Conservation (phyloP, 805 yeast genomes). For the Teunomyces stri region DNA sequence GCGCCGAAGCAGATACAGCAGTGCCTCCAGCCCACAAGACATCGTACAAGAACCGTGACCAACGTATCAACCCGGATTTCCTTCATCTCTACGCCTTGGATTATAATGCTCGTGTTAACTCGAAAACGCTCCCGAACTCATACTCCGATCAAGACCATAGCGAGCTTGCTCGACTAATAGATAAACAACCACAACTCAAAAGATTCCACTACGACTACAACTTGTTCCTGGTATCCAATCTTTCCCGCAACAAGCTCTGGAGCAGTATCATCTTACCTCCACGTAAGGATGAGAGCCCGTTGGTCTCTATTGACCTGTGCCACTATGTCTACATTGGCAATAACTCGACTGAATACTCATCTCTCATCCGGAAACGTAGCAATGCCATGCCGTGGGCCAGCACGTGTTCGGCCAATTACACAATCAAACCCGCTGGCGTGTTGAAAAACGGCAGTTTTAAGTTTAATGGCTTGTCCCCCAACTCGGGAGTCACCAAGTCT, state of each 20-base stretch:
- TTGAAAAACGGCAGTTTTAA: conserved; percentile 15
- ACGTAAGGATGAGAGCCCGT: conserved; percentile 39
- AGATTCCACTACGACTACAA: conserved; percentile 28
- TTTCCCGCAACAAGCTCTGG: conserved; percentile 53
- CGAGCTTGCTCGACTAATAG: conserved; percentile 13
- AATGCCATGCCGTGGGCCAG: conserved; percentile 10
- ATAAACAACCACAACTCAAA: conserved; percentile 13
- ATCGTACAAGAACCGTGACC: conserved; percentile 38
- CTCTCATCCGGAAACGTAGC: conserved; percentile 6
- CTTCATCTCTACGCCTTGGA: conserved; percentile 51
- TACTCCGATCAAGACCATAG: conserved; percentile 16
- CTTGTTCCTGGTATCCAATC: conserved; percentile 34
- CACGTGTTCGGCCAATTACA: not conserved
- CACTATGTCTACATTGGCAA: conserved; percentile 24
- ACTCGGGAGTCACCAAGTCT: conserved; percentile 34
- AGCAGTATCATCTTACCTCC: conserved; percentile 52
- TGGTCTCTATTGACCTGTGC: conserved; percentile 16
- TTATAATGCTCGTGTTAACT: conserved; percentile 33
- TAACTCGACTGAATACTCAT: conserved; percentile 8
- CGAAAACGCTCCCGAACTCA: conserved; percentile 20
- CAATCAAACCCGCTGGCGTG: conserved; percentile 33
- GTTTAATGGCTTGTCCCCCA: conserved; percentile 35
- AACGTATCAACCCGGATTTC: conserved; percentile 50
- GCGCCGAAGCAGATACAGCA: conserved; percentile 3
- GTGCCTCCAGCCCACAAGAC: conserved; percentile 6